phyloP scores from a whole-genome alignment of 2,329 filamentous ascomycete species.

The Aureobasidium pullulans region DNA sequence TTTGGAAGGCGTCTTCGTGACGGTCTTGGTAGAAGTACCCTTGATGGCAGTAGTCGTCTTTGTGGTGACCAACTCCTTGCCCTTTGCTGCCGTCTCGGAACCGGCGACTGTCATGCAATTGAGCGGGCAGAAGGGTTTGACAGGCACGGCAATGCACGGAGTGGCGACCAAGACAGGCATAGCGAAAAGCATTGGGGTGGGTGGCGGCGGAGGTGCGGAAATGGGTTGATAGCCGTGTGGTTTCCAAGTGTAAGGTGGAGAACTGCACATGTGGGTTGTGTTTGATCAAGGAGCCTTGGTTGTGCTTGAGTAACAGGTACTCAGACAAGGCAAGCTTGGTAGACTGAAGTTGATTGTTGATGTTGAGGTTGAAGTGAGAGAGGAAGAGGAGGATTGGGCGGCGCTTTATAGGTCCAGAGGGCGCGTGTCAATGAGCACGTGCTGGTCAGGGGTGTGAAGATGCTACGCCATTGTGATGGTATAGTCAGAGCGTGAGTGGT shows the following conservation, averaged over 20 bases:
- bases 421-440: background rate
- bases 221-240: conserved; percentile 19
- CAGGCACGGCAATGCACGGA: background rate
- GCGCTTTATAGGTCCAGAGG: background rate
- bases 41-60: background rate
- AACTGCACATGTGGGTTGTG: background rate
- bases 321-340: background rate
- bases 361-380: background rate
- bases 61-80: background rate
- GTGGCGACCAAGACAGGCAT: background rate
- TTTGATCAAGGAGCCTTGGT: background rate
- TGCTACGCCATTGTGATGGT: background rate
- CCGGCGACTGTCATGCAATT: background rate
- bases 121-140: background rate
- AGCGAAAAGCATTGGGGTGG: background rate
- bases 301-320: background rate
- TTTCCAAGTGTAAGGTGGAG: conserved; percentile 22
- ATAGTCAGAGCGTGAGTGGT: background rate
- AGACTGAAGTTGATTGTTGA: background rate
- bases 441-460: background rate
- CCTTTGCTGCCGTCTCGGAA: background rate
- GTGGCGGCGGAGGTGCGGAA: background rate
- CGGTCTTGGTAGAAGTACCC: background rate
- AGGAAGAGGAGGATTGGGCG: background rate
- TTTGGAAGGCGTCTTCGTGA: background rate